A percentile compares a stretch with the other conserved stretches of the same genome.
Conservation (phyloP, 441 rosid genomes). For the Populus hybrid region DNA sequence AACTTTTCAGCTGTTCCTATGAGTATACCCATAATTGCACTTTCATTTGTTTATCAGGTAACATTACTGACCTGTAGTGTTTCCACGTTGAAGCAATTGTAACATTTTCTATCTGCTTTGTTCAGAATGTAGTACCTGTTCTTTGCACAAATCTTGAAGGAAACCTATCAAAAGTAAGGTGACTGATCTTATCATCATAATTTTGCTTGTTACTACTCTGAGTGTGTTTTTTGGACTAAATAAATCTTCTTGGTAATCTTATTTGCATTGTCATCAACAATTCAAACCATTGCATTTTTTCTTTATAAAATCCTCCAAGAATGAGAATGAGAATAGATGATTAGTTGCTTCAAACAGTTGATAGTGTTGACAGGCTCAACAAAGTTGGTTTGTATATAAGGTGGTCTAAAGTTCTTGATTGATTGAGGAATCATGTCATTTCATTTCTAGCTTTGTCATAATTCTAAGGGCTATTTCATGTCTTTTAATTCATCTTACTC, state of each 20-base stretch:
- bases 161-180: slow-evolving; percentile 93
- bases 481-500: neutral
- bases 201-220: neutral
- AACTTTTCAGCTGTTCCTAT: slow-evolving; percentile 91
- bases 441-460: neutral
- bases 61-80: slow-evolving; percentile 15
- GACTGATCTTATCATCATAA: slow-evolving; percentile 31
- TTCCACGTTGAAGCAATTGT: slow-evolving; percentile 17
- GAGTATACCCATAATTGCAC: slow-evolving; percentile 93
- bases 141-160: slow-evolving; percentile 95
- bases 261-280: neutral
- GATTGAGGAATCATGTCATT: neutral
- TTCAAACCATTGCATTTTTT: neutral
- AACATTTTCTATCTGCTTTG: slow-evolving; percentile 17
- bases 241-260: neutral
- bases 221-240: neutral
- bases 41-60: slow-evolving; percentile 96
- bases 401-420: neutral
- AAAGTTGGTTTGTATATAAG: neutral
- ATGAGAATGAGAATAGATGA: neutral
- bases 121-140: slow-evolving; percentile 94
- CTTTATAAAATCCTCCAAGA: neutral
- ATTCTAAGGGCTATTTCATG: neutral
- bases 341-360: neutral
- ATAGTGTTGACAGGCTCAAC: neutral